A percentile compares a stretch with the other conserved stretches of the same genome.
Conservation (phyloP, 441 rosid genomes). For the Dalechampia spathulata region DNA sequence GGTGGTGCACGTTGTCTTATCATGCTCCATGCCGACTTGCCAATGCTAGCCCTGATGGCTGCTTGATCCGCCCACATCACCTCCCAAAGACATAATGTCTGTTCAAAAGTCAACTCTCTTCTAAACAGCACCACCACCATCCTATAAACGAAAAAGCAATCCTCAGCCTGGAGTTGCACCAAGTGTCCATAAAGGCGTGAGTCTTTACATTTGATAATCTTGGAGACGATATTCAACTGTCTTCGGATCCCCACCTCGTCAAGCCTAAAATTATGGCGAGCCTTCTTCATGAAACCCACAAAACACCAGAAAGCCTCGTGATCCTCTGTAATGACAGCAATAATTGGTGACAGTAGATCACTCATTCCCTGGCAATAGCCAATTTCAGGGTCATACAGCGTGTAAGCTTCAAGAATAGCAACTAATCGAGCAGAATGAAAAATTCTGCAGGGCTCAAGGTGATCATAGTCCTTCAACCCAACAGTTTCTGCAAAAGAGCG, state of each 20-base stretch:
- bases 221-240: conserved; percentile 78
- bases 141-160: conserved; percentile 92
- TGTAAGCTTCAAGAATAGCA: conserved; percentile 86
- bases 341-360: conserved; percentile 77
- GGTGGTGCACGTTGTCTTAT: conserved; percentile 81
- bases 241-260: conserved; percentile 89
- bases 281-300: conserved; percentile 92
- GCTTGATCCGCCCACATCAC: conserved; percentile 99
- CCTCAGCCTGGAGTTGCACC: conserved; percentile 89
- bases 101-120: conserved; percentile 83
- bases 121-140: conserved; percentile 91
- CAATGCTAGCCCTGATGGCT: conserved; percentile 74
- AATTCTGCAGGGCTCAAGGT: conserved; percentile 68
- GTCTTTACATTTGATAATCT: conserved; percentile 78
- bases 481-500: conserved; percentile 59
- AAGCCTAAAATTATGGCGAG: conserved; percentile 91
- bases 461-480: conserved; percentile 75
- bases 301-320: conserved; percentile 97
- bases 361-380: conserved; percentile 99
- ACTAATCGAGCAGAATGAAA: conserved; percentile 92
- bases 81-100: conserved; percentile 86
- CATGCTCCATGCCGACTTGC: conserved; percentile 78
- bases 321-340: conserved; percentile 69
- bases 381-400: conserved; percentile 77
- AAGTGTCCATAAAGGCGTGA: conserved; percentile 79